Evolutionary conservation across 2,329 filamentous ascomycete species (phyloP), one percentile per base, ranked within the genome.

Genomic region (Fusarium sp.): DNA sequence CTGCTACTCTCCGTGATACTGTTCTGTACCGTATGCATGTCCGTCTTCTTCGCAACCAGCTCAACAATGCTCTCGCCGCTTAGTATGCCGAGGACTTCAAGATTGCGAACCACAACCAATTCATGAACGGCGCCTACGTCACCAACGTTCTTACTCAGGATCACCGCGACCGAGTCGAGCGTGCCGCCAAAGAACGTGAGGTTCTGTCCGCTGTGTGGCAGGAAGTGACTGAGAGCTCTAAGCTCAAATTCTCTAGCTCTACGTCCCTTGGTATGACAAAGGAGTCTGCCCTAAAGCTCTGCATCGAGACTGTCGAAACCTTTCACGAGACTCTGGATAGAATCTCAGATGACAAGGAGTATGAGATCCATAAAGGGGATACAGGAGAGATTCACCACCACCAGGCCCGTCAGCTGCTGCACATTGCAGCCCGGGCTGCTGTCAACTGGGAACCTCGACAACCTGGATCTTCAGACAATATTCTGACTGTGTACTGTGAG

Each of bases 21-120:
- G 60, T 68, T 6, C 32, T 78, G 2, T 56, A 56, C 19, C 74
- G 49, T 3, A 46, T 75, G 23, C 75, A 77, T 37, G 46, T 71
- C 6, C 53, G 57, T 5, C 50, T 78, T 19, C 47, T 56, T 16
- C 74, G 69, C 13, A 46, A 58, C 3, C 70, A 74, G 13, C 67
- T 77, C 10, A 62, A 60, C 4, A 42, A 43, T 16, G 74, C 75
- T 15, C 62, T 75, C 47, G 58, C 47, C 43, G 70, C 64, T 25
- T 77, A 77, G 75, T 58, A 69, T 32, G 60, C 73, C 62, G 72
- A 78, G 33, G 71, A 75, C 25, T 38, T 57, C 44, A 66, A 75
- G 44, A 43, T 64, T 21, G 42, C 42, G 18, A 60, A 38, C 10
- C 52, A 62, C 25, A 33, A 62, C 38, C 43, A 52, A 16, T 13